Evolutionary conservation across 2,329 filamentous ascomycete genomes (phyloP).

Genomic region (Chrysosporium keratinophilum): DNA sequence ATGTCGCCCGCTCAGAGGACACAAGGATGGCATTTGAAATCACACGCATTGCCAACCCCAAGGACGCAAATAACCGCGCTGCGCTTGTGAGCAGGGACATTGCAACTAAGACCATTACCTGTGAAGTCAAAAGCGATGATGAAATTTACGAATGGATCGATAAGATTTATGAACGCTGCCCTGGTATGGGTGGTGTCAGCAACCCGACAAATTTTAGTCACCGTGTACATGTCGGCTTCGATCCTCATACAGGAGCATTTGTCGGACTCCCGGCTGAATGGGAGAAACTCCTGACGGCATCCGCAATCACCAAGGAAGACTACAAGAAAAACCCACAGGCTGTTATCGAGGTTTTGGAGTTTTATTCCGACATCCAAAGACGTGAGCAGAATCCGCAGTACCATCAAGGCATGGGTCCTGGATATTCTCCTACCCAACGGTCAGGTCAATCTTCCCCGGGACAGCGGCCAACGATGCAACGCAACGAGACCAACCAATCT

Average conservation of each 20-base stretch:
- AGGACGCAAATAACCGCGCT: constrained; percentile 54
- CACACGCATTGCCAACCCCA: constrained; percentile 53
- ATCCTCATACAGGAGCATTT: constrained; percentile 88
- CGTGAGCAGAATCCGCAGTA: constrained; percentile 52
- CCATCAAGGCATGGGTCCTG: constrained; percentile 52
- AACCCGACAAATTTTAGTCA: constrained; percentile 98
- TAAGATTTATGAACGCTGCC: constrained; percentile 91
- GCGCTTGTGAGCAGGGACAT: constrained; percentile 71
- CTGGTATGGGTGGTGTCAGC: constrained; percentile 94
- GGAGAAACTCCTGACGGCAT: constrained; percentile 92
- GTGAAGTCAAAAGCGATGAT: constrained; percentile 89
- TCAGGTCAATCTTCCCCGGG: constrained; percentile 50
- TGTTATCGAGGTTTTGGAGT: constrained; percentile 56
- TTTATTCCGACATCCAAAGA: constrained; percentile 59
- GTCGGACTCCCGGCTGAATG: constrained; percentile 90
- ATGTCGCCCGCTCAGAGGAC: constrained; percentile 81
- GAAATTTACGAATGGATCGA: constrained; percentile 99
- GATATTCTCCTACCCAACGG: constrained; percentile 44
- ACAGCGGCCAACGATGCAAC: constrained; percentile 44
- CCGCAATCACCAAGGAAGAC: constrained; percentile 95
- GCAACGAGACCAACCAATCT: constrained; percentile 37
- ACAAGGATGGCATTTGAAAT: constrained; percentile 92
- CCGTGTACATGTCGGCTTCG: constrained; percentile 93
- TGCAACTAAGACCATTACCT: constrained; percentile 71
- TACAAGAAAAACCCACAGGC: constrained; percentile 94